Conservation (phyloP, 2,329 filamentous ascomycete genomes). For the Colletotrichum sp. region DNA sequence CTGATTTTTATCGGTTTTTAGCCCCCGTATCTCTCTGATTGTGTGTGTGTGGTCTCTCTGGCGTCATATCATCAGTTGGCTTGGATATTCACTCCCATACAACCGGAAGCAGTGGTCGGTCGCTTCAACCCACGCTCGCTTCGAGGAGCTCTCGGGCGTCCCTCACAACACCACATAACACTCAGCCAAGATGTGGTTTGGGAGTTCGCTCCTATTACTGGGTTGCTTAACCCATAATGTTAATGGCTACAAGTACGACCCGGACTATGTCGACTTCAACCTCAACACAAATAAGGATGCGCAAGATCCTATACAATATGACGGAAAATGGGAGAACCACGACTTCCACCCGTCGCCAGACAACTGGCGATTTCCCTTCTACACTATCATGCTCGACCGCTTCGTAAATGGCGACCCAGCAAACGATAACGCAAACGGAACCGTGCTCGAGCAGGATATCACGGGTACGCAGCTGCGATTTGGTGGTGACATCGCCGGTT, state of each 20-base stretch:
- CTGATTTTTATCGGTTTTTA: background rate
- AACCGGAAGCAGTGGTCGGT: background rate
- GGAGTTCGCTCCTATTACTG: conserved; percentile 14
- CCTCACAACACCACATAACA: background rate
- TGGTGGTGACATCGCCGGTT: conserved; percentile 66
- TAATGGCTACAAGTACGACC: conserved; percentile 30
- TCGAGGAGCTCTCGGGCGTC: conserved; percentile 17
- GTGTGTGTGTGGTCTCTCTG: background rate
- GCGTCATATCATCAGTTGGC: background rate
- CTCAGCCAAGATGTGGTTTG: conserved; percentile 17
- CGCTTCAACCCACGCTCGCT: conserved; percentile 8
- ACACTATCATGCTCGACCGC: conserved; percentile 67
- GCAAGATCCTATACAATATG: conserved; percentile 61
- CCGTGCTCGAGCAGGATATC: conserved; percentile 64
- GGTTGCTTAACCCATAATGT: conserved; percentile 19
- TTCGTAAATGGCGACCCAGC: conserved; percentile 69
- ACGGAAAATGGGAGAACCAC: conserved; percentile 58
- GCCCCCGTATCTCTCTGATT: background rate
- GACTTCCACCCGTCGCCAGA: conserved; percentile 57
- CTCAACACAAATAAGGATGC: conserved; percentile 65
- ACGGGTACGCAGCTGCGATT: conserved; percentile 67
- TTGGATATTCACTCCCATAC: background rate
- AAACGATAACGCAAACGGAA: conserved; percentile 68
- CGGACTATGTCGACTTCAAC: conserved; percentile 53
- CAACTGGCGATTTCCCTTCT: conserved; percentile 71